Base-by-base conservation (phyloP, 2,329 filamentous ascomycete species). In the Xylaria sp. region DNA sequence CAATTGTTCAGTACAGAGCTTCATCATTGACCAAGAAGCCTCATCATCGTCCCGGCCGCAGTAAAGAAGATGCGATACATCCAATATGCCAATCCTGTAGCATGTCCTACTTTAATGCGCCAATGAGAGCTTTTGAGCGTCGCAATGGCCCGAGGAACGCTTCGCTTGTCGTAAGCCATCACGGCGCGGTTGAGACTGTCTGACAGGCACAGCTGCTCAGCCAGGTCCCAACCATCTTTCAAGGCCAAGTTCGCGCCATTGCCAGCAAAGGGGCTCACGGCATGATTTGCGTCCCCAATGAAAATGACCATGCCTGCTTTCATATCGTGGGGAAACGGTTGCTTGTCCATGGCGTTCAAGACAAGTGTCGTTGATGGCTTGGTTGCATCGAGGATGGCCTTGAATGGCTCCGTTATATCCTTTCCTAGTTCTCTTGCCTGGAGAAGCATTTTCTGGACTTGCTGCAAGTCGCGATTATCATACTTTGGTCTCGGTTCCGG, bases 221-320 rank as follows among this genome's bases (percentile, higher is more conserved):
- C 84, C n/a, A 84, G 75, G 57, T 85, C 82, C 79, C 81, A 84
- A 0, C 78, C 84, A 71, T 86, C 84, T 62, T 78, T 81, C 29
- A 86, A 67, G 2, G 83, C 84, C 66, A 86, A 72, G 69, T 85
- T 85, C 0, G 83, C 84, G 0, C 85, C 84, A 64, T 80, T 83
- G 0, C 84, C 83, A 5, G 84, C 82, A 75, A 85, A 86, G 0
- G 84, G 82, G 60, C 79, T 84, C 5, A 85, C 78, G 0, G 84
- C 84, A 71, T 86, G 84, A 69, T 86, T 86, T 63, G 79, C 79
- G 70, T 86, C 84, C 12, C 85, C 85, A 25, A 86, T 82, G 60
- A 84, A 86, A 10, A 86, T 73, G 8, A 83, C 77, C 3, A 74
- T 55, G n/a, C 69, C 64, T 18, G 72, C 47, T 1, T 63, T 25